Evolutionary conservation across 2,329 filamentous ascomycete genomes (phyloP).

Genomic region (Xenoacremonium recifei): DNA sequence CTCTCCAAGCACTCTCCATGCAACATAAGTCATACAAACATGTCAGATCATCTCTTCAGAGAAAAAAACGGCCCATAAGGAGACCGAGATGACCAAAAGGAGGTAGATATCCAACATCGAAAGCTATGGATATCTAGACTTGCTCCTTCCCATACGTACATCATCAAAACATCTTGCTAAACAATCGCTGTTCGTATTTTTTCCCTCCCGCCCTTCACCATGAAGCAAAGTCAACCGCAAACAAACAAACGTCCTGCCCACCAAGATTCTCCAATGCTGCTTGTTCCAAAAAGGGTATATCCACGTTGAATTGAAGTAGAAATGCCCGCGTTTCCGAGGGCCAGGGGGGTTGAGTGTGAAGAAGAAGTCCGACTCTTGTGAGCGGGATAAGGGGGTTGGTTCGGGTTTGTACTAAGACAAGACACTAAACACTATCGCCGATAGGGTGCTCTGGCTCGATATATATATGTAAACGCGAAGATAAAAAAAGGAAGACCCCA

Average conservation of each 20-base stretch:
- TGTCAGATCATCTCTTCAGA: constrained; percentile 20
- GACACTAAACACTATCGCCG: constrained; percentile 36
- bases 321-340: constrained; percentile 16
- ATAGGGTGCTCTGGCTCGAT: constrained; percentile 26
- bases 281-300: constrained; percentile 33
- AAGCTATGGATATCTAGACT: constrained; percentile 2
- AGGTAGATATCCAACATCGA: constrained; percentile 12
- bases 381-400: background rate
- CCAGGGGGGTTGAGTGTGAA: background rate
- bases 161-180: constrained; percentile 21
- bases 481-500: constrained; percentile 15
- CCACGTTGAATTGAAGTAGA: constrained; percentile 28
- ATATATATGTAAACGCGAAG: constrained; percentile 25
- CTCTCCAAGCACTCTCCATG: constrained; percentile 2
- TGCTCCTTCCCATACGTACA: constrained; percentile 21
- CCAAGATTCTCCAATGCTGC: too few relatives aligned
- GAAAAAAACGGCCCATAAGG: constrained; percentile 9
- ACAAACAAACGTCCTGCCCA: too few relatives aligned
- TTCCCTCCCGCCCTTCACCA: constrained; percentile 15
- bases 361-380: background rate
- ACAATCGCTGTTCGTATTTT: constrained; percentile 19
- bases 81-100: constrained; percentile 11
- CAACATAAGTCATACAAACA: constrained; percentile 19
- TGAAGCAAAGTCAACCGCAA: too few relatives aligned
- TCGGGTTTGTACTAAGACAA: constrained; percentile 19